These are phyloP conservation scores for Carnegiea gigantea DNA, from an alignment of 179 eudicot genomes.

Conservation along the genomic window DNA sequence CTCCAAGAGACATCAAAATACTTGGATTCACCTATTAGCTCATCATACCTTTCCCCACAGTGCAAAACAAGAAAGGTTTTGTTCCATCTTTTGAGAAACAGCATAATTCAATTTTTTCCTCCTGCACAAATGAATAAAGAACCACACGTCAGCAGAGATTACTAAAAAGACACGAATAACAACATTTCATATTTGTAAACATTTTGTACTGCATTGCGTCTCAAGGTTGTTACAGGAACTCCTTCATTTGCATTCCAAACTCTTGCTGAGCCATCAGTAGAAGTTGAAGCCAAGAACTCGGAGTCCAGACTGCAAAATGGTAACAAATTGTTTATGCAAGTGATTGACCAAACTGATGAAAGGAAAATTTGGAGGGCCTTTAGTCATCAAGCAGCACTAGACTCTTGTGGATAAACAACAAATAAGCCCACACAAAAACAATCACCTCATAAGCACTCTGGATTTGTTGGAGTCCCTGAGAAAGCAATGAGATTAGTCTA, in stretches of 20 bases:
- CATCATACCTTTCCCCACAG: constrained; percentile 67
- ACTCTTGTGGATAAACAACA: neutral
- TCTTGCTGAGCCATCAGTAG: constrained; percentile 95
- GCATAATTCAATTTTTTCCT: constrained; percentile 85
- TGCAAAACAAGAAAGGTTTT: constrained; percentile 87
- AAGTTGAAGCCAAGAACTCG: constrained; percentile 94
- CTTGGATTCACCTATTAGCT: constrained; percentile 5
- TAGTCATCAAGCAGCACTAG: constrained; percentile 1
- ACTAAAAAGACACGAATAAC: constrained; percentile 12
- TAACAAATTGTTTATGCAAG: neutral
- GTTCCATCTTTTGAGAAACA: constrained; percentile 97
- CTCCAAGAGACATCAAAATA: neutral
- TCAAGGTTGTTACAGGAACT: constrained; percentile 65
- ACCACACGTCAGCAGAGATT: constrained; percentile 25
- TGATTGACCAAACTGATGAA: neutral
- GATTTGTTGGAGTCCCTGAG: neutral
- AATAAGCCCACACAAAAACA: neutral
- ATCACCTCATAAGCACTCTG: neutral
- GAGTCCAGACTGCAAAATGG: constrained; percentile 75
- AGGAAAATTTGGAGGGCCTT: neutral
- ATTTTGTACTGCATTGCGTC: constrained; percentile 60
- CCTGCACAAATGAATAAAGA: constrained; percentile 42
- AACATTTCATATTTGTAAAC: neutral
- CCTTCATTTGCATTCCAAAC: constrained; percentile 95
- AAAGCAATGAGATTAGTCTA: neutral